A percentile compares a stretch with the other conserved stretches of the same genome.
Conservation (phyloP, 495 filamentous ascomycete species). For the Tuber brumale region DNA sequence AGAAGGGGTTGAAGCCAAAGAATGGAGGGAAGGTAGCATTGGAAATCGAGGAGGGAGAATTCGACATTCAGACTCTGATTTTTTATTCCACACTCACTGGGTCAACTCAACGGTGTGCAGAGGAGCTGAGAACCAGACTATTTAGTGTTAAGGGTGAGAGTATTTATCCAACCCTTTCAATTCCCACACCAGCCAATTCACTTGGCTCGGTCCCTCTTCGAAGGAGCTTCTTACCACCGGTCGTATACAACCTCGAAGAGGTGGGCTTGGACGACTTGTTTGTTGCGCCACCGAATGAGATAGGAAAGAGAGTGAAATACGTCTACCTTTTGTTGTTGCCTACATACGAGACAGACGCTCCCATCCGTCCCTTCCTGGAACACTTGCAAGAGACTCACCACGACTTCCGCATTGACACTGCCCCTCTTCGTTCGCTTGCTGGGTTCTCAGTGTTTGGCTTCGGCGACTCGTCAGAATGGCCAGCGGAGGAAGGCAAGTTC, state of each 20-base stretch:
- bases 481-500: slow-evolving; percentile 80
- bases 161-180: slow-evolving; percentile 34
- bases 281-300: slow-evolving; percentile 52
- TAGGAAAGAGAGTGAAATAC: slow-evolving; percentile 48
- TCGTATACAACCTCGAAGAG: slow-evolving; percentile 72
- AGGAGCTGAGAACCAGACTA: slow-evolving; percentile 47
- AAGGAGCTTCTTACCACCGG: slow-evolving; percentile 51
- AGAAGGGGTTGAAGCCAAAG: slow-evolving; percentile 10
- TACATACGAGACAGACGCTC: slow-evolving; percentile 85
- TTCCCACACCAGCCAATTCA: slow-evolving; percentile 42
- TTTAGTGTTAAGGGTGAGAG: slow-evolving; percentile 28
- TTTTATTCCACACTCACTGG: slow-evolving; percentile 84
- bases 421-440: slow-evolving; percentile 64
- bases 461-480: slow-evolving; percentile 86
- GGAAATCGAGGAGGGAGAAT: slow-evolving; percentile 33
- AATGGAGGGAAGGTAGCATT: slow-evolving; percentile 7
- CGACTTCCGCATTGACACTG: slow-evolving; percentile 91
- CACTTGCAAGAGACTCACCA: slow-evolving; percentile 87
- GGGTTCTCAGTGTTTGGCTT: slow-evolving; percentile 93
- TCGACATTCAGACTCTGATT: slow-evolving; percentile 65
- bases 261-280: slow-evolving; percentile 91
- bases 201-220: slow-evolving; percentile 25
- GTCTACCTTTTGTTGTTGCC: slow-evolving; percentile 81
- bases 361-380: slow-evolving; percentile 70
- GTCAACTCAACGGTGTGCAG: slow-evolving; percentile 63